Evolutionary conservation across 768 basidiomycete genomes (phyloP).

Genomic region (Strobilomyces dryophilus): DNA sequence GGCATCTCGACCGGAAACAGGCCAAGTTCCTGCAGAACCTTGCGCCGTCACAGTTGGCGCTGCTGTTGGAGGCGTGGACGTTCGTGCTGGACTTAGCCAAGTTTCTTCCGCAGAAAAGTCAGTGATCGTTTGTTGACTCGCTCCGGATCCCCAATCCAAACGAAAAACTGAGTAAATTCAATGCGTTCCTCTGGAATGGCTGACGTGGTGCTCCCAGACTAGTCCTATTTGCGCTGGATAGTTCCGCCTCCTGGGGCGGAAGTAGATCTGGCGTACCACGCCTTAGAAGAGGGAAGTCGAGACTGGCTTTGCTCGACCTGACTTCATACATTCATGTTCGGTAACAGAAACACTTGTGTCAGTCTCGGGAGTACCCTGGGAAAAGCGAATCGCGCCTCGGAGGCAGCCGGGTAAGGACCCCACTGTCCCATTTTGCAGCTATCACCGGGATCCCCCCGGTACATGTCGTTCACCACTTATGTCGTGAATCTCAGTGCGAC

Average conservation of each 20-base stretch:
- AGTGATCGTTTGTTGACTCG: not conserved
- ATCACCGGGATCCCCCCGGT: too few relatives aligned
- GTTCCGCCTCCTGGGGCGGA: conserved; percentile 6
- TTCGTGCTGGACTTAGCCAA: conserved; percentile 10
- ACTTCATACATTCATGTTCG: conserved; percentile 1
- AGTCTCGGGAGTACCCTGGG: not conserved
- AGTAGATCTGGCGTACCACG: conserved; percentile 1
- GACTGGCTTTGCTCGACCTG: conserved; percentile 12
- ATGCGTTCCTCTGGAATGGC: not conserved
- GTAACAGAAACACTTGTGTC: conserved; percentile 8
- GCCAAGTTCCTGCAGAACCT: conserved; percentile 9
- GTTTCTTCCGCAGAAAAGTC: conserved; percentile 8
- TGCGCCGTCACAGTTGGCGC: not conserved
- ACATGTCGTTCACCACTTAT: too few relatives aligned
- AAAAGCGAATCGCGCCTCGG: too few relatives aligned
- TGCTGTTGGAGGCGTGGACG: conserved; percentile 6
- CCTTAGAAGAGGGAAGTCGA: conserved; percentile 11
- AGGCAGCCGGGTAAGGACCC: too few relatives aligned
- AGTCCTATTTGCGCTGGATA: conserved; percentile 14
- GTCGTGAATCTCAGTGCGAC: too few relatives aligned
- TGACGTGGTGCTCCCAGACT: conserved; percentile 7
- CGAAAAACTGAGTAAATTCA: conserved; percentile 3
- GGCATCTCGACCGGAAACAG: conserved; percentile 1
- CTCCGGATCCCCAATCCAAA: not conserved
- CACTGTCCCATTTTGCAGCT: too few relatives aligned